Percentiles rank a stretch among this genome's conserved stretches.
Evolutionary conservation across 129 eudicot species (phyloP).

Genomic region (Flaveria trinervia): DNA sequence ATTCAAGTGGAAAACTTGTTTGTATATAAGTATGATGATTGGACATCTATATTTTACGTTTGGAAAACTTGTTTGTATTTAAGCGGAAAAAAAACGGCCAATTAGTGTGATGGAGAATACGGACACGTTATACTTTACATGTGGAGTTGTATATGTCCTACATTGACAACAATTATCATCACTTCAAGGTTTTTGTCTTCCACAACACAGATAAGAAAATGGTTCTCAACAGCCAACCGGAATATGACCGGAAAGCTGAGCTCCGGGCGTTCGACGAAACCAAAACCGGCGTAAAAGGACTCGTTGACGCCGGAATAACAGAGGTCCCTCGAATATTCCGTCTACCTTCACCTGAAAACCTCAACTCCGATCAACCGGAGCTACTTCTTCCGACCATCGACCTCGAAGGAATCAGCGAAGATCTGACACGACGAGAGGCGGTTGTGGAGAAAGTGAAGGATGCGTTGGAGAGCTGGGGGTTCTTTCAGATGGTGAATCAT

Average conservation of each 20-base stretch:
- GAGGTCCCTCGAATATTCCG: constrained; percentile 48
- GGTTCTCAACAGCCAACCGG: constrained; percentile 6
- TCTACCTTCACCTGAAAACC: constrained; percentile 24
- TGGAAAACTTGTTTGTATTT: too few relatives aligned
- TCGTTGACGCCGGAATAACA: constrained; percentile 49
- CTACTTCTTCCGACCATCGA: constrained; percentile 41
- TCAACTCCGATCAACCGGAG: constrained; percentile 4
- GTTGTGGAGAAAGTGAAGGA: constrained; percentile 31
- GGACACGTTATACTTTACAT: not conserved
- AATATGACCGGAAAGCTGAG: constrained; percentile 34
- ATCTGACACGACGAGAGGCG: constrained; percentile 12
- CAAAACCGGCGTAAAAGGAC: constrained; percentile 64
- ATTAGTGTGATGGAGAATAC: not conserved
- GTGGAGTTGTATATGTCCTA: not conserved
- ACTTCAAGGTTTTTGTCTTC: not conserved
- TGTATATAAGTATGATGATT: too few relatives aligned
- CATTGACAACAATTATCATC: not conserved
- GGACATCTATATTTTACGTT: too few relatives aligned
- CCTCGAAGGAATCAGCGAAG: constrained; percentile 29
- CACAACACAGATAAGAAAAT: not conserved
- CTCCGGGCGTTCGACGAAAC: constrained; percentile 55
- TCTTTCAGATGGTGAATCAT: constrained; percentile 54
- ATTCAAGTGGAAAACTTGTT: not conserved
- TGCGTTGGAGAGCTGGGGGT: constrained; percentile 47
- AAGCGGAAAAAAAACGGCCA: too few relatives aligned